A percentile compares a stretch with the other conserved stretches of the same genome.
These are phyloP conservation scores for Myxozyma nipponensis DNA, from an alignment of 805 yeast genomes.

Conservation along the genomic window DNA sequence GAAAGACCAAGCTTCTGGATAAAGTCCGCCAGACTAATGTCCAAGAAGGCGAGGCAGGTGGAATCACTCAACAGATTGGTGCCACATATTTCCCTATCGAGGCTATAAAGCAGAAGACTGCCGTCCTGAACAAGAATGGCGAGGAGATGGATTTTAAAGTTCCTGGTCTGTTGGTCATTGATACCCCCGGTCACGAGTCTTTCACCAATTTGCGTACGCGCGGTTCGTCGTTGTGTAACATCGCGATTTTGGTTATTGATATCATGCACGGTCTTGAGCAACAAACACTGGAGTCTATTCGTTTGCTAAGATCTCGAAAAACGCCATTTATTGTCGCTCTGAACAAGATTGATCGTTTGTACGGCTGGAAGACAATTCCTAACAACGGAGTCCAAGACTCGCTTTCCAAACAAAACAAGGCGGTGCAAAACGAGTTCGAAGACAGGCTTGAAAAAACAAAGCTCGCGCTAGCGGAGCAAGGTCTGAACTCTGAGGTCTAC, in stretches of 20 bases:
- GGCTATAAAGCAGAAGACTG: conserved; percentile 85
- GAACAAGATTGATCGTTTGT: conserved; percentile 95
- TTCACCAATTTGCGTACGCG: conserved; percentile 95
- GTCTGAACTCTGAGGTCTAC: conserved; percentile 94
- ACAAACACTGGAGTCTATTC: conserved; percentile 92
- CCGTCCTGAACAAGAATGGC: conserved; percentile 82
- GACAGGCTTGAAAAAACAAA: conserved; percentile 80
- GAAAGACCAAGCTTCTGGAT: conserved; percentile 95
- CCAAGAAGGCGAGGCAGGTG: conserved; percentile 99
- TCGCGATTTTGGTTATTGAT: conserved; percentile 96
- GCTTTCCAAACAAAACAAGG: conserved; percentile 68
- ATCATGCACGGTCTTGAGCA: conserved; percentile 99
- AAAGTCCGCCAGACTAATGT: conserved; percentile 98
- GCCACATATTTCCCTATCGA: conserved; percentile 99
- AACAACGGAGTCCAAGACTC: conserved; percentile 96
- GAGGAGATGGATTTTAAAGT: conserved; percentile 78
- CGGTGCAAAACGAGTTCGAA: conserved; percentile 90
- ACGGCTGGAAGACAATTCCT: conserved; percentile 88
- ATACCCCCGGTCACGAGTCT: conserved; percentile 99
- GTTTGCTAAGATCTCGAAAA: conserved; percentile 89
- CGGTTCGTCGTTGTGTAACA: conserved; percentile 98
- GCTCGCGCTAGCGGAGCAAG: conserved; percentile 92
- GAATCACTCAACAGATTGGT: conserved; percentile 99
- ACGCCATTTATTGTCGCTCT: conserved; percentile 97
- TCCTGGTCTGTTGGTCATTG: conserved; percentile 94